These are phyloP conservation scores for Anisogramma anomala DNA, from an alignment of 2,329 filamentous ascomycete genomes.

Conservation along the genomic window DNA sequence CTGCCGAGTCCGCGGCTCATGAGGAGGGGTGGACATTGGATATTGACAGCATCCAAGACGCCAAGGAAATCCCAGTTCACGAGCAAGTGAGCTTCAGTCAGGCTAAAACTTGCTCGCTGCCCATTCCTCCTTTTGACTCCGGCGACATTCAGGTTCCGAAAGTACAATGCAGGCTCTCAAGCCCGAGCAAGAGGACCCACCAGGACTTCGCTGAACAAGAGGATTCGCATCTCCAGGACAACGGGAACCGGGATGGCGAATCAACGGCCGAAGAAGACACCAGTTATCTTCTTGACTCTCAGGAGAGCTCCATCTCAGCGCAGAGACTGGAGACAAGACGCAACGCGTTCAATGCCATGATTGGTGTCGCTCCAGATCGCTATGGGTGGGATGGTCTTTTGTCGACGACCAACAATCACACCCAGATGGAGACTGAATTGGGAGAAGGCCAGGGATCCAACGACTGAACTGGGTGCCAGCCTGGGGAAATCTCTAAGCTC, in stretches of 20 bases:
- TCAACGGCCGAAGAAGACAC: not conserved
- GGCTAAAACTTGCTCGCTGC: not conserved
- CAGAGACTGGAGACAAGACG: conserved; percentile 20
- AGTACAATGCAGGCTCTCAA: not conserved
- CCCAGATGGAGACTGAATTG: conserved; percentile 24
- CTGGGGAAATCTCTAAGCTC: no score
- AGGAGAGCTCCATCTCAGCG: conserved; percentile 22
- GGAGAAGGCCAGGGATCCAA: conserved; percentile 19
- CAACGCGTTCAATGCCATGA: conserved; percentile 22
- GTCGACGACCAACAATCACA: conserved; percentile 30
- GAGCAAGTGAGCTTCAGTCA: not conserved
- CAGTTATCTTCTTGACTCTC: conserved; percentile 19
- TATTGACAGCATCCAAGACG: no score
- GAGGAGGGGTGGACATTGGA: no score
- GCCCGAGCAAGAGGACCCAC: conserved; percentile 1
- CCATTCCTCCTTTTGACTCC: not conserved
- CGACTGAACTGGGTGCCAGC: no score
- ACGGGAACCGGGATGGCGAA: not conserved
- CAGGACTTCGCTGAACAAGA: not conserved
- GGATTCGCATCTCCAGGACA: not conserved
- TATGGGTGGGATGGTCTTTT: conserved; percentile 21
- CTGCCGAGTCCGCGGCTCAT: conserved; percentile 4
- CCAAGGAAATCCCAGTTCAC: no score
- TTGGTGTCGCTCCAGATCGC: conserved; percentile 17
- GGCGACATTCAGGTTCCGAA: not conserved